These are phyloP conservation scores for Colletotrichum kahawae DNA, from an alignment of 2,329 filamentous ascomycete genomes.

Conservation along the genomic window DNA sequence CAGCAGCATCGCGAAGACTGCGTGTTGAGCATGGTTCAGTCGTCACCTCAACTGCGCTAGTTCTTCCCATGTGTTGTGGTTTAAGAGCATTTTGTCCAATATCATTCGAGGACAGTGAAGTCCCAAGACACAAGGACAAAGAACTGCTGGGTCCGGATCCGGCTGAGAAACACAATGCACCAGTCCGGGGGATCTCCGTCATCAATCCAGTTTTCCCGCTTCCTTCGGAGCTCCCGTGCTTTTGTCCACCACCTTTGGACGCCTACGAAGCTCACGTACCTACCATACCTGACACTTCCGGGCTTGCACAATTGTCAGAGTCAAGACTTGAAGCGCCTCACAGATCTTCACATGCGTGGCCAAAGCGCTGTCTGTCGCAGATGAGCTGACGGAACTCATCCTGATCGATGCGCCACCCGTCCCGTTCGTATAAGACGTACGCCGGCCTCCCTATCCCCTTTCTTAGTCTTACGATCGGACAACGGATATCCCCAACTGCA, in stretches of 20 bases:
- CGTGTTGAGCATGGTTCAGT: background rate
- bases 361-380: constrained; percentile 13
- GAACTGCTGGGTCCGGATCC: background rate
- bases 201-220: background rate
- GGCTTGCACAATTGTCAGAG: background rate
- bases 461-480: constrained; percentile 24
- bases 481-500: constrained; percentile 36
- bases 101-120: background rate
- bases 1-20: background rate
- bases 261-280: background rate
- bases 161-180: background rate
- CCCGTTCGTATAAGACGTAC: constrained; percentile 11
- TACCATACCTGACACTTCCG: background rate
- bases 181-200: background rate
- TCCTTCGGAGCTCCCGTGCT: background rate
- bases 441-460: background rate
- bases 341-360: constrained; percentile 12
- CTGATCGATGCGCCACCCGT: constrained; percentile 3
- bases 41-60: background rate
- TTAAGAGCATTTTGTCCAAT: background rate
- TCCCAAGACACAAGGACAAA: background rate
- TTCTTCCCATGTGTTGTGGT: background rate
- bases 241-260: background rate
- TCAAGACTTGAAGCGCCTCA: background rate
- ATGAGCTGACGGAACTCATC: background rate